These are phyloP conservation scores for Penicillium sp. DNA, from an alignment of 2,329 filamentous ascomycete genomes.

Conservation along the genomic window DNA sequence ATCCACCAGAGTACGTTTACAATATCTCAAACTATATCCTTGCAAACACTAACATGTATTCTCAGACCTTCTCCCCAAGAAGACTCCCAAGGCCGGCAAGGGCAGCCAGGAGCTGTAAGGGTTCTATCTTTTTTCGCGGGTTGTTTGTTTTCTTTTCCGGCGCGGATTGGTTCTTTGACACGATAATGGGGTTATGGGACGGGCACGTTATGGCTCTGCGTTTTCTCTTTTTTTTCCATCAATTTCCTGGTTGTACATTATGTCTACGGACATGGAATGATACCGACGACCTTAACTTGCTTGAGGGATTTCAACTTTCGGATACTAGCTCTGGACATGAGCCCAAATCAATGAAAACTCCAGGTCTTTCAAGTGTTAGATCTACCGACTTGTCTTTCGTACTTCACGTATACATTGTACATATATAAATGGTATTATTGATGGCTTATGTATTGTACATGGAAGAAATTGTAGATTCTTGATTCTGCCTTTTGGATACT, in stretches of 20 bases:
- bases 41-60: neutral
- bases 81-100: conserved; percentile 94
- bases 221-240: conserved; percentile 47
- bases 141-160: conserved; percentile 62
- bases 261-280: conserved; percentile 55
- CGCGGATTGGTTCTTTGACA: conserved; percentile 66
- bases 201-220: conserved; percentile 55
- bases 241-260: conserved; percentile 61
- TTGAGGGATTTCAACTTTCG: conserved; percentile 31
- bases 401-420: neutral
- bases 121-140: conserved; percentile 50
- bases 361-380: conserved; percentile 16
- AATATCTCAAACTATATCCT: conserved; percentile 12
- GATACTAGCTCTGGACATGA: conserved; percentile 18
- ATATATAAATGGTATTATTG: neutral
- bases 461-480: neutral
- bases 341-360: conserved; percentile 28
- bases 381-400: neutral
- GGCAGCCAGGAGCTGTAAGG: conserved; percentile 90
- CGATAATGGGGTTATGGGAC: conserved; percentile 73
- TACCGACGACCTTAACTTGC: conserved; percentile 37
- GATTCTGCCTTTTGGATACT: neutral
- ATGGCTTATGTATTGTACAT: neutral
- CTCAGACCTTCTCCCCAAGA: conserved; percentile 96
- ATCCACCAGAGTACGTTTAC: conserved; percentile 84